Evolutionary conservation across 495 filamentous ascomycete species (phyloP), one percentile per base, ranked within the genome.

Genomic region (Xylaria venustula): DNA sequence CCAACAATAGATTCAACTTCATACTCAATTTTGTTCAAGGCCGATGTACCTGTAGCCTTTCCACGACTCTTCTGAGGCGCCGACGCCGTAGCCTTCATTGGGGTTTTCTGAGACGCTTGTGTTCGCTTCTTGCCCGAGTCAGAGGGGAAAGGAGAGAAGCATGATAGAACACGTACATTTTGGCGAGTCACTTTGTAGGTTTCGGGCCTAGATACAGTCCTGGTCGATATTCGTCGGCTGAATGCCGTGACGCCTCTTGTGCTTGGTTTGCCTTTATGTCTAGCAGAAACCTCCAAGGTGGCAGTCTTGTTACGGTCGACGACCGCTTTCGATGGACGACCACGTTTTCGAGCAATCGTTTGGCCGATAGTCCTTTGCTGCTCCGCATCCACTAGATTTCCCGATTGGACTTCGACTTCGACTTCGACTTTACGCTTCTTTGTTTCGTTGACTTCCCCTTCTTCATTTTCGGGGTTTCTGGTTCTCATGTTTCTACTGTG

Each of bases 1-100:
- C 70, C 69, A 2, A 76, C 34, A 20, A 79, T 79, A 0, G 47
- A 46, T 61, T 79, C 74, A 2, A 79, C 77, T 41, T 76, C 74
- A 42, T 60, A 78, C 36, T 74, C 71, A 1, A 45, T 49, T 61
- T 75, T 71, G 1, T 34, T 34, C 5, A 5, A 5, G 30, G 30
- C 5, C 11, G 30, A 34, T 34, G n/a, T 34, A 5, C 30, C 11
- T 34, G 30, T 34, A 5, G 30, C 30, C n/a, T n/a, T n/a, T n/a
- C n/a, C n/a, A n/a, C n/a, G n/a, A n/a, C n/a, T n/a, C n/a, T n/a
- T n/a, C n/a, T n/a, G n/a, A n/a, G n/a, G n/a, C n/a, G n/a, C n/a
- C n/a, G n/a, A n/a, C n/a, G n/a, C n/a, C n/a, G n/a, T n/a, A n/a
- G n/a, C n/a, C n/a, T n/a, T n/a, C n/a, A n/a, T n/a, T 2, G 41